Conservation (phyloP, 2,329 filamentous ascomycete genomes). For the Colletotrichum gloeosporioides region DNA sequence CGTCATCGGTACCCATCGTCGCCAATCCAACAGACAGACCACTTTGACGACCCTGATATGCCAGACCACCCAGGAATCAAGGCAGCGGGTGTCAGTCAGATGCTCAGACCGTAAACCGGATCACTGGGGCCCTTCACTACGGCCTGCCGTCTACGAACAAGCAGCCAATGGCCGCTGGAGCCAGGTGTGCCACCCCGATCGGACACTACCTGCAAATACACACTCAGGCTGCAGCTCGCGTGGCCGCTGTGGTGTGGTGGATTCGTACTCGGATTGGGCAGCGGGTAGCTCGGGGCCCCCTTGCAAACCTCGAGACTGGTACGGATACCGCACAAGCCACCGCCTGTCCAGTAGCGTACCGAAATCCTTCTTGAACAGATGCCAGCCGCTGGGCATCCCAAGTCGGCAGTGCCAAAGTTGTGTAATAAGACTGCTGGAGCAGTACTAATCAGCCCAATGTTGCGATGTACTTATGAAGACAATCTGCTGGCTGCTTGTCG, state of each 20-base stretch:
- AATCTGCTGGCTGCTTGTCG: neutral
- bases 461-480: neutral
- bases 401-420: neutral
- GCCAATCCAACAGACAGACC: neutral
- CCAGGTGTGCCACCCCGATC: neutral
- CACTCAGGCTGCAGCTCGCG: neutral
- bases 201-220: neutral
- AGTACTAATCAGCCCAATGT: neutral
- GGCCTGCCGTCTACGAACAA: neutral
- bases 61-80: neutral
- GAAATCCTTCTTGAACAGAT: neutral
- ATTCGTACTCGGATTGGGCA: constrained; percentile 1
- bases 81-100: constrained; percentile 1
- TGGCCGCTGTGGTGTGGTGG: neutral
- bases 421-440: neutral
- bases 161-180: neutral
- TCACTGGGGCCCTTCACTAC: neutral
- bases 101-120: constrained; percentile 9
- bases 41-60: neutral
- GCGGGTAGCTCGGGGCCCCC: neutral
- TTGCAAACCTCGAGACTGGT: neutral
- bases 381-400: neutral
- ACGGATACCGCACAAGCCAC: neutral
- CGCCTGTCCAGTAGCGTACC: neutral
- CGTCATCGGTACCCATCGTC: neutral